Percentiles rank a stretch among this genome's conserved stretches.
These are phyloP conservation scores for Sporothrix variecibatus DNA, from an alignment of 2,329 filamentous ascomycete genomes.

Conservation along the genomic window DNA sequence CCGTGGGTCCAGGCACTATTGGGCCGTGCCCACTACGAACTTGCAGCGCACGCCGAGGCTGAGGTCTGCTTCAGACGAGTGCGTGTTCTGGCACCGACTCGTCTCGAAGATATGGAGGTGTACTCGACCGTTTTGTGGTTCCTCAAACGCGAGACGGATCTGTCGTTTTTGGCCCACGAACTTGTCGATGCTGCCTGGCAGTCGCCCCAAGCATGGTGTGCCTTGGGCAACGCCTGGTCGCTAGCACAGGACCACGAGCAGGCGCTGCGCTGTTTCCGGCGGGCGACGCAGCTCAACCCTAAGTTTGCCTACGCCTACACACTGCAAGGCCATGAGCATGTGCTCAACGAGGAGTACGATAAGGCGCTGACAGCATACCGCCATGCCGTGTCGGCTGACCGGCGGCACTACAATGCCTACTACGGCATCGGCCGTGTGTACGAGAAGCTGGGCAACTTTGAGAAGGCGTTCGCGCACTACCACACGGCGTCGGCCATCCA, in stretches of 20 bases:
- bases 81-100: slow-evolving; percentile 75
- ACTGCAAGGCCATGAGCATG: slow-evolving; percentile 91
- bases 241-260: slow-evolving; percentile 91
- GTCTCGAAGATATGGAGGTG: slow-evolving; percentile 93
- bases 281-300: slow-evolving; percentile 86
- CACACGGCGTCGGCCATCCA: slow-evolving; percentile 86
- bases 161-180: slow-evolving; percentile 90
- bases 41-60: slow-evolving; percentile 80
- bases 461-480: slow-evolving; percentile 90
- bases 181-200: slow-evolving; percentile 83
- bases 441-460: slow-evolving; percentile 86
- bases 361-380: slow-evolving; percentile 89
- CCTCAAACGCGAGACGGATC: slow-evolving; percentile 84
- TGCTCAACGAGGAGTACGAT: slow-evolving; percentile 95
- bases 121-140: slow-evolving; percentile 99
- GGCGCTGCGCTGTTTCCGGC: slow-evolving; percentile 89
- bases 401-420: slow-evolving; percentile 96
- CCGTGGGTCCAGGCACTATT: slow-evolving; percentile 92
- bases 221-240: slow-evolving; percentile 92
- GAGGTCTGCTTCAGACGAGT: slow-evolving; percentile 84
- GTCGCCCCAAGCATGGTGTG: slow-evolving; percentile 94
- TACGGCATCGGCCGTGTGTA: slow-evolving; percentile 85
- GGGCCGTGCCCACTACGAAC: slow-evolving; percentile 88
- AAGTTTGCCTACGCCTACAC: slow-evolving; percentile 96
- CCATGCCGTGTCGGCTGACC: slow-evolving; percentile 80